phyloP scores from a whole-genome alignment of 306 rosid species.

The Citrullus amarus region DNA sequence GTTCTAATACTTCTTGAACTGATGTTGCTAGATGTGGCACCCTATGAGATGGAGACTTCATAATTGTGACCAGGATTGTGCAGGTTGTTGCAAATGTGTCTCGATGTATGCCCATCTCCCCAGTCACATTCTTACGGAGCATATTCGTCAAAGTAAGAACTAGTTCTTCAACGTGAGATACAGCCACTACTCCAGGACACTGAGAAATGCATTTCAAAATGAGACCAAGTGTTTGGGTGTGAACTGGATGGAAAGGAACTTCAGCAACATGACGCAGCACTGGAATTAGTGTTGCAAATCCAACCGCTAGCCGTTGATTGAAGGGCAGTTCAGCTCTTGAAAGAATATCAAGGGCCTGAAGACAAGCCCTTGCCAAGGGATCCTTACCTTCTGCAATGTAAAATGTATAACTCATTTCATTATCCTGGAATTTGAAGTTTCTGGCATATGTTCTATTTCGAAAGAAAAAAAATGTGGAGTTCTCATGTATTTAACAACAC shows the following conservation, averaged over 20 bases:
- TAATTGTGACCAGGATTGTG: conserved; percentile 48
- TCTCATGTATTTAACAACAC: background rate
- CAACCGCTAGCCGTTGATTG: conserved; percentile 65
- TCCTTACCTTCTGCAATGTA: conserved; percentile 57
- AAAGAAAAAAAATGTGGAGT: background rate
- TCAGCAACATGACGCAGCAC: conserved; percentile 60
- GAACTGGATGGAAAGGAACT: conserved; percentile 83
- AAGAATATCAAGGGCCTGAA: conserved; percentile 62
- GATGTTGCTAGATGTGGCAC: conserved; percentile 32
- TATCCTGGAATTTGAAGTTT: conserved; percentile 13
- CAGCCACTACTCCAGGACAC: conserved; percentile 66
- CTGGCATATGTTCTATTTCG: background rate
- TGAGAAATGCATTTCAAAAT: conserved; percentile 60
- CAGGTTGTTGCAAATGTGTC: conserved; percentile 58
- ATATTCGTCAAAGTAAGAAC: conserved; percentile 43
- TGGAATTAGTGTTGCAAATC: conserved; percentile 80
- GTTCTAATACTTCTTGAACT: conserved; percentile 42
- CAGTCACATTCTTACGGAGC: conserved; percentile 54
- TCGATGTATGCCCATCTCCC: conserved; percentile 64
- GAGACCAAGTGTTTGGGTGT: conserved; percentile 57
- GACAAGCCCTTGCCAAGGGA: conserved; percentile 60
- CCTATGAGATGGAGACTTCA: conserved; percentile 52
- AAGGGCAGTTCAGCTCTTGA: conserved; percentile 64
- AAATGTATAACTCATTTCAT: conserved; percentile 20
- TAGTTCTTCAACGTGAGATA: conserved; percentile 60